Percentiles rank a stretch among this genome's conserved stretches.
Conservation (phyloP, 805 yeast species). For the Metschnikowia cerradonensis region DNA sequence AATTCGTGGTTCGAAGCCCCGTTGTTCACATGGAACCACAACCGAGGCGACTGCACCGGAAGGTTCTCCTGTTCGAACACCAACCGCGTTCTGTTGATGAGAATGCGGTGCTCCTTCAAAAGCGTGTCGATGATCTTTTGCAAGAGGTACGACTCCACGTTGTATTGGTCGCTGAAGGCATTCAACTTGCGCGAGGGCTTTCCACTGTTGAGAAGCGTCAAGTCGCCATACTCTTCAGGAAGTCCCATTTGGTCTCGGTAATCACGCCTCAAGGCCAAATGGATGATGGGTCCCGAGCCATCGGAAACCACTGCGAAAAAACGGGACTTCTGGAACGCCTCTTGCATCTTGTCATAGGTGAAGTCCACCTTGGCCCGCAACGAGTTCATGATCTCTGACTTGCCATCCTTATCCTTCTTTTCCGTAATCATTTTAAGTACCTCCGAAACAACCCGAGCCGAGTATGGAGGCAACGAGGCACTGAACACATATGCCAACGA, state of each 20-base stretch:
- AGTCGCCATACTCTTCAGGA: conserved; percentile 50
- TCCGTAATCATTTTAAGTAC: conserved; percentile 48
- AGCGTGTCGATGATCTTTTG: conserved; percentile 62
- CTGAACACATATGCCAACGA: conserved; percentile 89
- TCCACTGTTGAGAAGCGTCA: conserved; percentile 40
- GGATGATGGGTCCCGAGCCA: conserved; percentile 62
- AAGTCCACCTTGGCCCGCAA: conserved; percentile 40
- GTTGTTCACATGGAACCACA: conserved; percentile 29
- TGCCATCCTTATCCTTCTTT: conserved; percentile 26
- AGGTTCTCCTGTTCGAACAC: conserved; percentile 57
- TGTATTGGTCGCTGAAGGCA: conserved; percentile 40
- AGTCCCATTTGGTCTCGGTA: conserved; percentile 43
- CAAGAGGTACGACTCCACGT: conserved; percentile 56
- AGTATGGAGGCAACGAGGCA: conserved; percentile 91
- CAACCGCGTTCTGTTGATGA: conserved; percentile 60
- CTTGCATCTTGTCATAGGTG: conserved; percentile 39
- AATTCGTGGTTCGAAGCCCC: conserved; percentile 29
- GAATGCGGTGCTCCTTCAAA: conserved; percentile 47
- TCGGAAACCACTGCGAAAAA: conserved; percentile 54
- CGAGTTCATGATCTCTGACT: conserved; percentile 27
- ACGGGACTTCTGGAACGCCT: conserved; percentile 30
- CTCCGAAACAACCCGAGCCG: conserved; percentile 62
- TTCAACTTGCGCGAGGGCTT: conserved; percentile 40
- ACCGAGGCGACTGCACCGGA: conserved; percentile 33
- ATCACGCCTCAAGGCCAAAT: conserved; percentile 52